A percentile compares a stretch with the other conserved stretches of the same genome.
These are phyloP conservation scores for Aspergillus quadrilineatus DNA, from an alignment of 2,329 filamentous ascomycete genomes.

Conservation along the genomic window DNA sequence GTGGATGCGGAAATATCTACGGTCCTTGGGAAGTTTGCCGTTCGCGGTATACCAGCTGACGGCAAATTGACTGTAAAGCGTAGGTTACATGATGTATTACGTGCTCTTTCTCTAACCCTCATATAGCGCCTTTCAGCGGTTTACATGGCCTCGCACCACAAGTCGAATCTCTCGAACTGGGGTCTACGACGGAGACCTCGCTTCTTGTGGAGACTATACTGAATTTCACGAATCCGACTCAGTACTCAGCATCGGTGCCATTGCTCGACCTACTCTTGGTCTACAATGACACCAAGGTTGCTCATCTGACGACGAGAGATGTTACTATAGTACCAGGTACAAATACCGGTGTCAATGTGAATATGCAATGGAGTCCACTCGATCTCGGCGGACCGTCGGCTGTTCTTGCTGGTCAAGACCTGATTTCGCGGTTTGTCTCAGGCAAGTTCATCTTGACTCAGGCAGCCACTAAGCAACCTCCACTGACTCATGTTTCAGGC, in stretches of 20 bases:
- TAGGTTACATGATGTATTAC: constrained; percentile 58
- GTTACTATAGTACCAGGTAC: constrained; percentile 65
- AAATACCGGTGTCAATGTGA: constrained; percentile 68
- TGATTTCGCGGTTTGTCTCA: constrained; percentile 84
- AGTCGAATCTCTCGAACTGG: constrained; percentile 68
- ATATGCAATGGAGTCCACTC: constrained; percentile 72
- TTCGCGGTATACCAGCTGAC: constrained; percentile 79
- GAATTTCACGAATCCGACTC: constrained; percentile 87
- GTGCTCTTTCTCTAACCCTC: constrained; percentile 28
- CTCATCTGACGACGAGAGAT: constrained; percentile 68
- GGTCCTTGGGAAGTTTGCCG: constrained; percentile 73
- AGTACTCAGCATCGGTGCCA: constrained; percentile 79
- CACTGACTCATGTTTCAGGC: constrained; percentile 43
- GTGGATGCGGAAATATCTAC: constrained; percentile 84
- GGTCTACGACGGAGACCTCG: constrained; percentile 69
- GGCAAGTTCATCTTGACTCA: constrained; percentile 45
- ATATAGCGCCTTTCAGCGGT: constrained; percentile 59
- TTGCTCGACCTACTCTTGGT: constrained; percentile 74
- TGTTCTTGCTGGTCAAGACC: constrained; percentile 62
- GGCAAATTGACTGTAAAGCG: constrained; percentile 89
- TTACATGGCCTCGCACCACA: constrained; percentile 57
- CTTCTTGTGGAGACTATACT: constrained; percentile 69
- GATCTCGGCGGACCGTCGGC: constrained; percentile 62
- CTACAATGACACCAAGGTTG: constrained; percentile 71
- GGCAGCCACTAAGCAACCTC: background rate